Percentiles rank a stretch among this genome's conserved stretches.
phyloP scores from a whole-genome alignment of 129 eudicot species.

The Artemisia argyi region DNA sequence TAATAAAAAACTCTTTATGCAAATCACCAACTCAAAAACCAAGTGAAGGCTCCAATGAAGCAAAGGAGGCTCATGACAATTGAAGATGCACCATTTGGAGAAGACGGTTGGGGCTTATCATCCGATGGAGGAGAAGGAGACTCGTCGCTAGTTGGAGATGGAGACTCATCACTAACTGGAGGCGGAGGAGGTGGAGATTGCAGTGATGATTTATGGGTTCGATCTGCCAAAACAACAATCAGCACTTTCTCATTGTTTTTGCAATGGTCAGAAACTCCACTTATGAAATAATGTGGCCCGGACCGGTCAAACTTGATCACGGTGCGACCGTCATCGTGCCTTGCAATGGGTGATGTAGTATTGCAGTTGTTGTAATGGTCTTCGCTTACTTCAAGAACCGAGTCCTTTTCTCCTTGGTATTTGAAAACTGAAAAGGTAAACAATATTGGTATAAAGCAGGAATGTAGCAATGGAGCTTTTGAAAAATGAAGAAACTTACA shows the following conservation, averaged over 20 bases:
- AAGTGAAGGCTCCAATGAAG: constrained; percentile 42
- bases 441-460: neutral
- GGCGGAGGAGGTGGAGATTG: constrained; percentile 41
- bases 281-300: constrained; percentile 47
- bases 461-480: neutral
- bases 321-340: constrained; percentile 32
- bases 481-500: constrained; percentile 41
- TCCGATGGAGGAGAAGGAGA: no score
- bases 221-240: constrained; percentile 44
- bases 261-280: constrained; percentile 39
- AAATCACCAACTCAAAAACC: constrained; percentile 33
- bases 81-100: constrained; percentile 41
- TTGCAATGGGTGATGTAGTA: constrained; percentile 35
- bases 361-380: constrained; percentile 58
- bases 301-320: constrained; percentile 33
- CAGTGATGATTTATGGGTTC: constrained; percentile 33
- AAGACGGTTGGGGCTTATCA: no score
- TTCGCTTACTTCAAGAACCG: constrained; percentile 62
- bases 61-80: constrained; percentile 32
- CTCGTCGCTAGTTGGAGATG: constrained; percentile 8
- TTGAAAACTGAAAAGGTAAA: constrained; percentile 46
- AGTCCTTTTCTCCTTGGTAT: constrained; percentile 51
- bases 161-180: constrained; percentile 33
- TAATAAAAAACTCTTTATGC: neutral
- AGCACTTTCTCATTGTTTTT: constrained; percentile 38